phyloP scores from a whole-genome alignment of 495 filamentous ascomycete genomes.

The Tricharina praecox region DNA sequence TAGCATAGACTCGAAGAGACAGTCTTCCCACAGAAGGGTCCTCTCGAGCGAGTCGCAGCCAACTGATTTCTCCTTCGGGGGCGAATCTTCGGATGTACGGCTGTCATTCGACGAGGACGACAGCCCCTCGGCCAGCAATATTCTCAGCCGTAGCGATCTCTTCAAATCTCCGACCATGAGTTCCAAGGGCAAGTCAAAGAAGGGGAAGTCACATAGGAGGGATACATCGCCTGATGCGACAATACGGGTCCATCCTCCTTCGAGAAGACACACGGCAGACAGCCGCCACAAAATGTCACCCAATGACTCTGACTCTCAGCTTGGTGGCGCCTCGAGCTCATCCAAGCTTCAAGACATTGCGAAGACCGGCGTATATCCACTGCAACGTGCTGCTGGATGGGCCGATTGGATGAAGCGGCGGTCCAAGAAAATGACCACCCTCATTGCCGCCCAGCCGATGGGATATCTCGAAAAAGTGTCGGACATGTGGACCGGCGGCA shows the following conservation, averaged over 20 bases:
- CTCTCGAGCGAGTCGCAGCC: slow-evolving; percentile 58
- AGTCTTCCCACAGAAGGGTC: slow-evolving; percentile 29
- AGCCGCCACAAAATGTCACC: background rate
- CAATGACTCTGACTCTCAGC: background rate
- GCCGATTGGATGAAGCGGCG: slow-evolving; percentile 66
- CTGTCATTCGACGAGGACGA: slow-evolving; percentile 18
- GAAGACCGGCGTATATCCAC: slow-evolving; percentile 57
- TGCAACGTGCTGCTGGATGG: slow-evolving; percentile 72
- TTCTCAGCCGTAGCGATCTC: slow-evolving; percentile 68
- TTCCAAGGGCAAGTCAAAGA: slow-evolving; percentile 9
- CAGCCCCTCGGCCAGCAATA: slow-evolving; percentile 61
- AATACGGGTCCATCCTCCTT: slow-evolving; percentile 4
- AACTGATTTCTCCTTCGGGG: slow-evolving; percentile 42
- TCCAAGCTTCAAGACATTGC: slow-evolving; percentile 33
- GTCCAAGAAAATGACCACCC: slow-evolving; percentile 59
- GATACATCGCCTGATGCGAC: slow-evolving; percentile 4
- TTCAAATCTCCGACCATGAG: slow-evolving; percentile 76
- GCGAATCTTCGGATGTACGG: slow-evolving; percentile 43
- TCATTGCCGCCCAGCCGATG: slow-evolving; percentile 87
- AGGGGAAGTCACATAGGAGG: background rate
- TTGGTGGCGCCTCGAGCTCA: background rate
- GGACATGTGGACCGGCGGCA: slow-evolving; percentile 88
- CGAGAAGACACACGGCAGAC: slow-evolving; percentile 3
- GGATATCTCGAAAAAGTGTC: slow-evolving; percentile 94
- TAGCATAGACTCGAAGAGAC: slow-evolving; percentile 41